Evolutionary conservation across 441 rosid species (phyloP).

Genomic region (Euphorbia celastroides): DNA sequence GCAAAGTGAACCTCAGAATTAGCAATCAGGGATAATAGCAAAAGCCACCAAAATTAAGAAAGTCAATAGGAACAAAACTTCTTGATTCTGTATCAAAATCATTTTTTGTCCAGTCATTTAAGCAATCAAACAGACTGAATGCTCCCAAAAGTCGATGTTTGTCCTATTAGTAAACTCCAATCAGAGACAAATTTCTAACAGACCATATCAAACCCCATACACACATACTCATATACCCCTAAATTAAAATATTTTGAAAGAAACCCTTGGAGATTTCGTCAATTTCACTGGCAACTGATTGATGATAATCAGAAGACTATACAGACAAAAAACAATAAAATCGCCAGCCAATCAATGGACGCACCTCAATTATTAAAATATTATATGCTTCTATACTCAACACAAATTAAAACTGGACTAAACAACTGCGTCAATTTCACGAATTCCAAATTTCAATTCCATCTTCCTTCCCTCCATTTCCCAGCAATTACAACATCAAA

Average conservation of each 20-base stretch:
- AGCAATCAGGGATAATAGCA: background rate
- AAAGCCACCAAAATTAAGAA: background rate
- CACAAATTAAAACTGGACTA: background rate
- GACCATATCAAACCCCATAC: background rate
- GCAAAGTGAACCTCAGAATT: background rate
- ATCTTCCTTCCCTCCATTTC: slow-evolving; percentile 13
- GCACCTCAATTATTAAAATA: background rate
- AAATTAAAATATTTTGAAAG: background rate
- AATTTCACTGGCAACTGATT: background rate
- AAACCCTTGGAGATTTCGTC: background rate
- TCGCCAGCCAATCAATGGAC: background rate
- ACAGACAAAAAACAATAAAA: slow-evolving; percentile 6
- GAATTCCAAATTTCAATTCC: background rate
- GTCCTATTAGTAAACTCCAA: slow-evolving; percentile 4
- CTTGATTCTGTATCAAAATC: background rate
- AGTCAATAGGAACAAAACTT: background rate
- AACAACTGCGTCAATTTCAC: background rate
- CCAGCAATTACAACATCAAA: background rate
- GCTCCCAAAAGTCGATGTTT: slow-evolving; percentile 6
- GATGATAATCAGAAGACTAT: background rate
- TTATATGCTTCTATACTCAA: background rate
- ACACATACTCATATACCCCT: background rate
- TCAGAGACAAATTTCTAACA: slow-evolving; percentile 3
- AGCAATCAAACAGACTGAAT: background rate
- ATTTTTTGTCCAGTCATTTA: background rate